These are phyloP conservation scores for Ustanciosporium gigantosporum DNA, from an alignment of 1,284 basidiomycete species.

Conservation along the genomic window DNA sequence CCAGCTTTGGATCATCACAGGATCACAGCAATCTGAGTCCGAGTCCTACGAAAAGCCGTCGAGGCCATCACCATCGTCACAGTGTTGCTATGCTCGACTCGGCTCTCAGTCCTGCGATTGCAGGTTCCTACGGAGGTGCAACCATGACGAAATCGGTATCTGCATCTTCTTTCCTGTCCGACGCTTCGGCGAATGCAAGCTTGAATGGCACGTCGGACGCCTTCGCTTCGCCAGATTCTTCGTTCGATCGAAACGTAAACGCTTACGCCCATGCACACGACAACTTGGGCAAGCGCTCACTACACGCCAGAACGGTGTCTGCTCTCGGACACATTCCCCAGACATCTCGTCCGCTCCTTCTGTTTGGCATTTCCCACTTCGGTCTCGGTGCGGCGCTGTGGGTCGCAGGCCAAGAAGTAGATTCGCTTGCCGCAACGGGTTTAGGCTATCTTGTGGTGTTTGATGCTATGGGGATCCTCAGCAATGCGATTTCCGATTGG, in stretches of 20 bases:
- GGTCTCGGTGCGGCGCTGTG: slow-evolving; percentile 70
- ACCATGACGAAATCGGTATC: slow-evolving; percentile 26
- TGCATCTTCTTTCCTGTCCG: slow-evolving; percentile 15
- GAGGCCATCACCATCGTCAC: slow-evolving; percentile 49
- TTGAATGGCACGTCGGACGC: slow-evolving; percentile 1
- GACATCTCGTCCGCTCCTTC: slow-evolving; percentile 61
- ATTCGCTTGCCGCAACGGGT: slow-evolving; percentile 83
- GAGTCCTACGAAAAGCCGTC: slow-evolving; percentile 39
- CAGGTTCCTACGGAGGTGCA: slow-evolving; percentile 9
- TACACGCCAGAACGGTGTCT: slow-evolving; percentile 19
- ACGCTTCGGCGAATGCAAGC: slow-evolving; percentile 2
- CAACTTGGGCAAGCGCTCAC: slow-evolving; percentile 13
- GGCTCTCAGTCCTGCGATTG: slow-evolving; percentile 13
- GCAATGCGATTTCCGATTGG: slow-evolving; percentile 34
- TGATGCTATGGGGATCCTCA: slow-evolving; percentile 67
- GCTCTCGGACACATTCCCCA: slow-evolving; percentile 58
- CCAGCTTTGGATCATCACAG: slow-evolving; percentile 8
- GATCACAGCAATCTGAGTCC: slow-evolving; percentile 14
- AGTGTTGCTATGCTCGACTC: slow-evolving; percentile 46
- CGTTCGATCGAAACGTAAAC: too few species aligned
- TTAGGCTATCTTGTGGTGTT: slow-evolving; percentile 95
- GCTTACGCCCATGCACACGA: slow-evolving; percentile 8
- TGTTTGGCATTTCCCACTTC: slow-evolving; percentile 64
- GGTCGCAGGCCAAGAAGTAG: slow-evolving; percentile 86
- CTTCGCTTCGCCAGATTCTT: slow-evolving; percentile 1